Base-by-base conservation (phyloP, 2,329 filamentous ascomycete genomes). In the Keithomyces neogunnii region DNA sequence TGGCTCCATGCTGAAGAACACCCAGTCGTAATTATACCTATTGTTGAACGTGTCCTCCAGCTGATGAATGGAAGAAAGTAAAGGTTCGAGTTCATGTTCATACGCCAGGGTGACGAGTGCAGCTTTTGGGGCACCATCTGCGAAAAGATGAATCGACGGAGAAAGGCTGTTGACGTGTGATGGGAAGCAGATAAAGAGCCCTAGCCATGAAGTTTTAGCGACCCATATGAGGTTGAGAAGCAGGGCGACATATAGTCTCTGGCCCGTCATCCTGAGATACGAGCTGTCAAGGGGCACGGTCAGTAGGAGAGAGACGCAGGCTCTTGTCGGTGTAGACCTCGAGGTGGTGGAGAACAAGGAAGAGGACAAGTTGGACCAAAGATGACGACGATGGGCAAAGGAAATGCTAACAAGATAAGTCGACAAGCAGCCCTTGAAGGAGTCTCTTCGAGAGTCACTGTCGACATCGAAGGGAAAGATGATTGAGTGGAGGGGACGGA, bases 11-110 rank as follows among this genome's bases (percentile, higher is more conserved):
- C 91, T 93, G 76, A 93, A 89, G 71, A 95, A 92, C 42, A 88
- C 85, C 86, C 89, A 95, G 44, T 89, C 86, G 63, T 95, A 95
- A 61, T 86, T 86, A 73, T 89, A 86, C 57, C 88, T 89, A 62
- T 73, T 71, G 63, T 95, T 95, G 84, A 88, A 95, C 1, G 61
- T 61, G 4, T 63, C 57, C 51, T 71, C 68, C 3, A 71, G 55
- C 61, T 95, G 86, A 32, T 69, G 69, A 74, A 95, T 64, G 19
- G 66, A 65, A 28, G 58, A 62, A 43, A 69, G 56, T 30, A 68
- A 55, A 35, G 58, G 59, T 10, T 58, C 49, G 28, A 68, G 57
- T 45, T 69, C 67, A 31, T 58, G 32, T 45, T 69, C 64, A 44
- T 64, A 49, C 26, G 61, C 60, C 8, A 69, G 53, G 9, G 65